Evolutionary conservation across 805 yeast genomes (phyloP).

Genomic region (Kazachstania bromeliacearum): DNA sequence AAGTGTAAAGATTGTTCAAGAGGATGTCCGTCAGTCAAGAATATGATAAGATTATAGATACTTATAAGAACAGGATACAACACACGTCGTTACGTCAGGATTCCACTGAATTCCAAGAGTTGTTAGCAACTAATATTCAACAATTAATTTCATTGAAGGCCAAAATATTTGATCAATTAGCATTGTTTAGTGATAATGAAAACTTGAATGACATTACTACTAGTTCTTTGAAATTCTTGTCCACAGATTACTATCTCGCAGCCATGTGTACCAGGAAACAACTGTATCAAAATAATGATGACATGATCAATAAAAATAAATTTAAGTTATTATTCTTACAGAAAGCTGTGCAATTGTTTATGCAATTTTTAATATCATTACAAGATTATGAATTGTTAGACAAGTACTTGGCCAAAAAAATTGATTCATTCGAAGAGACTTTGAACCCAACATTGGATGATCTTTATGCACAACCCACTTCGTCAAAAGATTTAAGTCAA

Average conservation of each 20-base stretch:
- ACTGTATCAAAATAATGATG: conserved; percentile 9
- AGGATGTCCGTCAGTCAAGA: conserved; percentile 8
- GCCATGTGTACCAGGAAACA: conserved; percentile 24
- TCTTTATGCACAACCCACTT: conserved; percentile 14
- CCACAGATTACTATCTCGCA: conserved; percentile 53
- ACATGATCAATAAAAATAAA: conserved; percentile 10
- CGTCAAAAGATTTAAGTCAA: conserved; percentile 15
- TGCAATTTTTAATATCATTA: conserved; percentile 38
- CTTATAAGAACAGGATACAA: conserved; percentile 13
- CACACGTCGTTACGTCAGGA: conserved; percentile 32
- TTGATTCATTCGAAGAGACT: conserved; percentile 34
- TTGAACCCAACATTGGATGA: conserved; percentile 34
- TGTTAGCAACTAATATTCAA: conserved; percentile 31
- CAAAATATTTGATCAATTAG: conserved; percentile 35
- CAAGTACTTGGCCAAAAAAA: conserved; percentile 29
- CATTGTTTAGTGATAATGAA: conserved; percentile 67
- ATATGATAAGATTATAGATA: conserved; percentile 13
- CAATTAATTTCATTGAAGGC: conserved; percentile 38
- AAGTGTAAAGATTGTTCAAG: too few species aligned
- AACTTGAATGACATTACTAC: conserved; percentile 59
- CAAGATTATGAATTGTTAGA: conserved; percentile 38
- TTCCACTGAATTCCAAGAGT: conserved; percentile 33
- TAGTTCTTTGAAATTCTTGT: conserved; percentile 47
- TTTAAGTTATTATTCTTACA: conserved; percentile 31
- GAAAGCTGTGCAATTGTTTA: conserved; percentile 35